Evolutionary conservation across 495 filamentous ascomycete species (phyloP), one percentile per base, ranked within the genome.

Genomic region (Penicillium fimorum): DNA sequence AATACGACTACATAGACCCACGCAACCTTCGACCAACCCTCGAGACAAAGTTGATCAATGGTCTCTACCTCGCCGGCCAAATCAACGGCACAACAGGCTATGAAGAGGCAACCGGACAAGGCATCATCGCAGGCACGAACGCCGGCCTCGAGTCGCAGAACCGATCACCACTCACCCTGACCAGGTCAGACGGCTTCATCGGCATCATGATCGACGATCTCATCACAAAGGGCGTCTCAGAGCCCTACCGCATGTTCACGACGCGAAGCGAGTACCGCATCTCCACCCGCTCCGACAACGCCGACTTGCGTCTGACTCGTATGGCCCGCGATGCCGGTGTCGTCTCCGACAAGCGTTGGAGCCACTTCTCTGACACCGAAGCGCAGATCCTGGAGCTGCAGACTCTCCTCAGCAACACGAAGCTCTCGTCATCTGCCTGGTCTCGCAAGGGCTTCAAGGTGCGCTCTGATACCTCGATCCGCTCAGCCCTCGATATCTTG

Each of bases 171-270:
- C 72, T 96, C 57, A 80, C 79, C 3, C 78, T 98, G 17, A 84
- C 82, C n/a, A 80, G 94, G 54, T 86, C 87, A 12, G 94, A 97
- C 70, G 90, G 88, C 15, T 98, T 97, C 68, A 97, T 98, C 68
- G 94, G 94, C 50, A 87, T 98, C 74, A 96, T 98, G 94, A 94
- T 98, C 69, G 94, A 98, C 72, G 94, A 98, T 69, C 85, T 98
- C 43, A 86, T 96, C 71, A 98, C 94, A 30, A 97, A 97, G 72
- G 94, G 94, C 44, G 93, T 98, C 12, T 90, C 88, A 9, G 94
- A 98, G 72, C 94, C 94, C 0, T 98, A 98, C 74, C 85, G 94
- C 57, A 97, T 98, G 95, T 98, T 98, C 78, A 97, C 94, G 8
- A 91, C 90, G 17, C 87, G 94, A 53, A 92, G 86, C 74, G 94